Conservation (phyloP, 1,139 yeast genomes). For the Suhomyces yuchorum region DNA sequence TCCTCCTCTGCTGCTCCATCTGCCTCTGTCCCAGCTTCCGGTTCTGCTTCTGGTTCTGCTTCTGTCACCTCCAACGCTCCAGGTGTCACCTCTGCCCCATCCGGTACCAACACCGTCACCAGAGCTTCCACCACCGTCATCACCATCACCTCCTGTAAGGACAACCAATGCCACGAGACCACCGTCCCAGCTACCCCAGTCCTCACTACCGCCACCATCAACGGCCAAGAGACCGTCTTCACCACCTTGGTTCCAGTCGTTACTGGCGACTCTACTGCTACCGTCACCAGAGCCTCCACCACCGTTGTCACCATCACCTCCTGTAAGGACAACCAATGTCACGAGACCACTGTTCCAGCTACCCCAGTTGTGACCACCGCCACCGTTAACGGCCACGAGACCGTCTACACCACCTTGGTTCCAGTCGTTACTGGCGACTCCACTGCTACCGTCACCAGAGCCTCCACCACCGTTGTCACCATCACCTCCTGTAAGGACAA, state of each 20-base stretch:
- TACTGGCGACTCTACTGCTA: conserved; percentile 12
- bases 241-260: conserved; percentile 17
- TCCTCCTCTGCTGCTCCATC: conserved; percentile 14
- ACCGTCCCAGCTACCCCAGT: conserved; percentile 20
- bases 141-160: conserved; percentile 26
- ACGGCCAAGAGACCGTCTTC: conserved; percentile 31
- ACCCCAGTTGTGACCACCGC: conserved; percentile 28
- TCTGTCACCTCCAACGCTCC: conserved; percentile 15
- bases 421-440: conserved; percentile 16
- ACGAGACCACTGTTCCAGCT: conserved; percentile 19
- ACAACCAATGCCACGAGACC: conserved; percentile 23
- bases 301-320: conserved; percentile 24
- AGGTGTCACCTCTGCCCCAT: not conserved
- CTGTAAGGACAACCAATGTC: conserved; percentile 25
- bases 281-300: conserved; percentile 8
- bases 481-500: conserved; percentile 26
- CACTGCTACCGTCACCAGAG: conserved; percentile 9
- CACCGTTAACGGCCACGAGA: conserved; percentile 28
- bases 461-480: conserved; percentile 17
- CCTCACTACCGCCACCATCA: conserved; percentile 30
- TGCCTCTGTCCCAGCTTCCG: not conserved
- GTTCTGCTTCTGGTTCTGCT: conserved; percentile 18
- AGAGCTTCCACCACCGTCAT: conserved; percentile 14
- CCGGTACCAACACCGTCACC: conserved; percentile 5
- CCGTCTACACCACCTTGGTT: conserved; percentile 24